Evolutionary conservation across 2,329 filamentous ascomycete species (phyloP).

Genomic region (Ambrosiella beaveri): DNA sequence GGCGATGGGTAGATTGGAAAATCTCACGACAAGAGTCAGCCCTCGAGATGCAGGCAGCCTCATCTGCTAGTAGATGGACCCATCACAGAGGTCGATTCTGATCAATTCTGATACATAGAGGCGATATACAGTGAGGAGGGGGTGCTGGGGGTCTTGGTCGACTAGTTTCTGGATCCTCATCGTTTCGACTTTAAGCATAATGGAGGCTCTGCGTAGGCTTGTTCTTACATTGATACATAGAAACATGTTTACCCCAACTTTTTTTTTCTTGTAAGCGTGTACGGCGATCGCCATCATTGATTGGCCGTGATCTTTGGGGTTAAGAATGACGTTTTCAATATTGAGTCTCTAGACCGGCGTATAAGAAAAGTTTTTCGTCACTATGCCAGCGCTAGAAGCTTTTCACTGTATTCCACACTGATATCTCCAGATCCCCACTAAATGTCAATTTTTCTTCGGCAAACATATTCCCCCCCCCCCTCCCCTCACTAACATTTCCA

Average conservation of each 20-base stretch:
- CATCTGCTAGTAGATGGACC: neutral
- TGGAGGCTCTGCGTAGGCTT: neutral
- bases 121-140: neutral
- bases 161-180: neutral
- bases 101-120: neutral
- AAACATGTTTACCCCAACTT: neutral
- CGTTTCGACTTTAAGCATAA: neutral
- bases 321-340: neutral
- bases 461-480: no score
- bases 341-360: neutral
- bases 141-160: neutral
- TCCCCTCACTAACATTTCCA: no score
- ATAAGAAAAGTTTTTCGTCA: neutral
- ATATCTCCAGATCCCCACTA: no score
- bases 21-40: neutral
- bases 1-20: neutral
- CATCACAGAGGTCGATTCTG: neutral
- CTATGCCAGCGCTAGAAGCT: neutral
- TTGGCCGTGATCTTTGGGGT: neutral
- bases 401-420: neutral
- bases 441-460: no score
- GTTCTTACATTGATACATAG: neutral
- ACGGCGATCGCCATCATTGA: neutral
- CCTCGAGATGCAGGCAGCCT: neutral
- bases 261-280: neutral